phyloP scores from a whole-genome alignment of 306 rosid genomes.

The Vigna angularis region DNA sequence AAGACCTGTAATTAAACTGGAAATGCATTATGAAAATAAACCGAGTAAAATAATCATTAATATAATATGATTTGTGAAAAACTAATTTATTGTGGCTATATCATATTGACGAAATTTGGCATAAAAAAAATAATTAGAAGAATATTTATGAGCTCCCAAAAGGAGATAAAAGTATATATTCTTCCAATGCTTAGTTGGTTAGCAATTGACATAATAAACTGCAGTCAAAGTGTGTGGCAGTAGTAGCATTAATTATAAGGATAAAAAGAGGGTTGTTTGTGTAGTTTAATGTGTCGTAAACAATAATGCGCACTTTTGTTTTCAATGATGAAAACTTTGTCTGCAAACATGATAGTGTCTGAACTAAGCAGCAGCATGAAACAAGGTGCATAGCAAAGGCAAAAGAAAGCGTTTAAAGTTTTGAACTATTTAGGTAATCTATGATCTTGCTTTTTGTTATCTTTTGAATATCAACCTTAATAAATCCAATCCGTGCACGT shows the following conservation, averaged over 20 bases:
- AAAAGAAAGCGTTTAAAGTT: conserved; percentile 28
- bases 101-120: too few species aligned
- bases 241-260: neutral
- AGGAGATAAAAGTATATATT: neutral
- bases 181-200: neutral
- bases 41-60: too few species aligned
- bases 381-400: conserved; percentile 45
- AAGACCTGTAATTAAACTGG: too few species aligned
- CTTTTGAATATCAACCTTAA: conserved; percentile 32
- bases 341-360: conserved; percentile 41
- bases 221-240: neutral
- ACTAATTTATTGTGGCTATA: too few species aligned
- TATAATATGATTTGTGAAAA: too few species aligned
- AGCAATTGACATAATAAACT: neutral
- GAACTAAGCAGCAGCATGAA: conserved; percentile 17
- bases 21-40: too few species aligned
- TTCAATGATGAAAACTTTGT: conserved; percentile 45
- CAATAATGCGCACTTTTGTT: conserved; percentile 38
- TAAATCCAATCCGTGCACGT: conserved; percentile 37
- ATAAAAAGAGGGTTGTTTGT: conserved; percentile 3
- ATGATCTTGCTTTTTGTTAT: conserved; percentile 26
- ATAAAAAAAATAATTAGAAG: neutral
- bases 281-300: conserved; percentile 22
- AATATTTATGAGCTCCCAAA: neutral
- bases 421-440: conserved; percentile 18